These are phyloP conservation scores for Phialemonium atrogriseum DNA, from an alignment of 2,329 filamentous ascomycete species.

Conservation along the genomic window DNA sequence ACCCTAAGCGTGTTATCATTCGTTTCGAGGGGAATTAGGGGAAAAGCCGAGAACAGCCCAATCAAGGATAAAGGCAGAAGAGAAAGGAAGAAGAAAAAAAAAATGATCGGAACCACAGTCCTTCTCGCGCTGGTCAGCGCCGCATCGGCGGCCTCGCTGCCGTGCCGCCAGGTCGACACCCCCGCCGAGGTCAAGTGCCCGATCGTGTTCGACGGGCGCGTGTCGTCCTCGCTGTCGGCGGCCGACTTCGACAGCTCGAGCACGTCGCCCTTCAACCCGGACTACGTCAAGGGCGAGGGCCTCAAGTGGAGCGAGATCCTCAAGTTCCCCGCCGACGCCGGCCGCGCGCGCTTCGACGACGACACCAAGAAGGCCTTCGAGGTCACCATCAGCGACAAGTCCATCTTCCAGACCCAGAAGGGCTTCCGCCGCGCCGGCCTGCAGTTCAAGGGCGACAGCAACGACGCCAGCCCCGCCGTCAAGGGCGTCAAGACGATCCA, in stretches of 20 bases:
- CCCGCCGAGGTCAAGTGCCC: slow-evolving; percentile 20
- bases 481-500: slow-evolving; percentile 26
- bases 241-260: slow-evolving; percentile 22
- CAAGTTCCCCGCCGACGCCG: slow-evolving; percentile 17
- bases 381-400: slow-evolving; percentile 33
- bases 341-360: slow-evolving; percentile 28
- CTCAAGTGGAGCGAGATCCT: slow-evolving; percentile 28
- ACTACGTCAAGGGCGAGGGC: slow-evolving; percentile 25
- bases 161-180: background rate
- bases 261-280: slow-evolving; percentile 24
- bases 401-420: slow-evolving; percentile 35
- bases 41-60: too few species aligned
- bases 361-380: slow-evolving; percentile 28
- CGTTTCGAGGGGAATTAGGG: too few species aligned
- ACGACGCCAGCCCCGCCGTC: slow-evolving; percentile 26
- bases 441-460: slow-evolving; percentile 32
- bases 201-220: slow-evolving; percentile 27
- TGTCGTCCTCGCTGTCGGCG: slow-evolving; percentile 15
- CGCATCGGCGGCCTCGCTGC: slow-evolving; percentile 4
- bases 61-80: too few species aligned
- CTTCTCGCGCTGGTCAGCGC: slow-evolving; percentile 12
- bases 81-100: too few species aligned
- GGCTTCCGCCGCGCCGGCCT: slow-evolving; percentile 37
- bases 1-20: too few species aligned
- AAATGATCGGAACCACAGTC: slow-evolving; percentile 10